phyloP scores from a whole-genome alignment of 768 basidiomycete species.

The Pulveroboletus sp. region DNA sequence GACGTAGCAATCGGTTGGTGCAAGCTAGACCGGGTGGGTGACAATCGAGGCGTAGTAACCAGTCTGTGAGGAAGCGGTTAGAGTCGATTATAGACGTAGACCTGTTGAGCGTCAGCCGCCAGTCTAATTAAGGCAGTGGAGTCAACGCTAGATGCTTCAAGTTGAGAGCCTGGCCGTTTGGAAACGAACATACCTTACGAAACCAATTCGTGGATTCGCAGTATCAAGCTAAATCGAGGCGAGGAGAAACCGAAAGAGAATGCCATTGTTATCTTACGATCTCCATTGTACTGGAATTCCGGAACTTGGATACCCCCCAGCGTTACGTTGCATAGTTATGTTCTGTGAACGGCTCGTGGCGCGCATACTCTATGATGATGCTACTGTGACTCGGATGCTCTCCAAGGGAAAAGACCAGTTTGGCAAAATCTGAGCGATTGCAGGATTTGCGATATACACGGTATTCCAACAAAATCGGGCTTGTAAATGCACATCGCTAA shows the following conservation, averaged over 20 bases:
- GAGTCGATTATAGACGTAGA: constrained; percentile 1
- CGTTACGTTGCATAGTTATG: no score
- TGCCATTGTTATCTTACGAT: background rate
- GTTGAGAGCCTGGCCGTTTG: background rate
- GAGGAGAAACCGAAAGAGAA: background rate
- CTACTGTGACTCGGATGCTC: background rate
- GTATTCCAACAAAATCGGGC: background rate
- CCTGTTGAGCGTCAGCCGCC: constrained; percentile 7
- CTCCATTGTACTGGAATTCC: background rate
- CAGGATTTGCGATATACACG: background rate
- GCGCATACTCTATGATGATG: no score
- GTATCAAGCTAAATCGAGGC: background rate
- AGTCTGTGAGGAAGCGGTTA: background rate
- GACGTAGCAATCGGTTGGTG: background rate
- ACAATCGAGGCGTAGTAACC: background rate
- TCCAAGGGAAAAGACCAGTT: background rate
- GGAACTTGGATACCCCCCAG: background rate
- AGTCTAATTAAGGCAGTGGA: no score
- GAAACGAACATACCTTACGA: background rate
- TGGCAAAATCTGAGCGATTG: background rate
- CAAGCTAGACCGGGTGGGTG: background rate
- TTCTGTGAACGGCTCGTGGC: no score
- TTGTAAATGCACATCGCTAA: background rate
- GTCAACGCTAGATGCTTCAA: no score
- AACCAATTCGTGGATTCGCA: background rate